Conservation (phyloP, 306 rosid genomes). For the Hippophae rhamnoides region DNA sequence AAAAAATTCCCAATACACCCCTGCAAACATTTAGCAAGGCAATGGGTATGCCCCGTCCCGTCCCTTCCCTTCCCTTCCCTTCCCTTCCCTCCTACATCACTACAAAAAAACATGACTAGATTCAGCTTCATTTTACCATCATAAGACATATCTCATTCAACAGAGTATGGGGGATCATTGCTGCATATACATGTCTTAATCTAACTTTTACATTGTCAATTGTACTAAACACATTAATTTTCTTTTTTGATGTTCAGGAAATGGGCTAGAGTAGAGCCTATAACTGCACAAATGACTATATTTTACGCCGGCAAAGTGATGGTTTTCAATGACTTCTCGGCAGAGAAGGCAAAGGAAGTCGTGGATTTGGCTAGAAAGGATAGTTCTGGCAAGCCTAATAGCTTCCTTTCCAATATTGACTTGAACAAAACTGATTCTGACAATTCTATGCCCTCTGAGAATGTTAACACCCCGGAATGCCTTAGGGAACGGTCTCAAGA, state of each 20-base stretch:
- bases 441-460: conserved; percentile 16
- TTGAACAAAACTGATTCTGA: conserved; percentile 4
- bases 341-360: conserved; percentile 56
- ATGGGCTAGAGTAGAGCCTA: conserved; percentile 15
- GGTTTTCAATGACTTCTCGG: conserved; percentile 44
- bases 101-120: too few relatives aligned
- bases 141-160: too few relatives aligned
- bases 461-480: too few relatives aligned
- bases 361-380: conserved; percentile 58
- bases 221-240: background rate
- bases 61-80: too few relatives aligned
- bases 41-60: too few relatives aligned
- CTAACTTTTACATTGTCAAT: background rate
- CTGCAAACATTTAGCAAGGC: too few relatives aligned
- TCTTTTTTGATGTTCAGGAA: conserved; percentile 20
- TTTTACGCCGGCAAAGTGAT: conserved; percentile 60
- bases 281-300: conserved; percentile 54
- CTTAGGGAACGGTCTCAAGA: too few relatives aligned
- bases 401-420: background rate
- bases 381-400: conserved; percentile 18
- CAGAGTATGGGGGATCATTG: too few relatives aligned
- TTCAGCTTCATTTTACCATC: too few relatives aligned
- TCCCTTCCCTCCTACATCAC: too few relatives aligned
- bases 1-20: too few relatives aligned
- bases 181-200: background rate